phyloP scores from a whole-genome alignment of 495 filamentous ascomycete species.

The Lasiosphaeriaceae sp. region DNA sequence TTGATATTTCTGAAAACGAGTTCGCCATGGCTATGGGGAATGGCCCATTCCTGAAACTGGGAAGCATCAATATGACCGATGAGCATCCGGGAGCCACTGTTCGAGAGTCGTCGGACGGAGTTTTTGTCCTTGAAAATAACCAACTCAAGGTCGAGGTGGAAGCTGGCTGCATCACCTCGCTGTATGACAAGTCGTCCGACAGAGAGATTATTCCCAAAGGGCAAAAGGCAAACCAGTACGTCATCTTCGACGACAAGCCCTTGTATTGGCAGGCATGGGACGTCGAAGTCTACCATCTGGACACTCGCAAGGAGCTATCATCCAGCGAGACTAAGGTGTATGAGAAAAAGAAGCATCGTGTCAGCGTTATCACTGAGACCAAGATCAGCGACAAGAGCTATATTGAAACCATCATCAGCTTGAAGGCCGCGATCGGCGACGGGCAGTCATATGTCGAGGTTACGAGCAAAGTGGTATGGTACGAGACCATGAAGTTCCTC shows the following conservation, averaged over 20 bases:
- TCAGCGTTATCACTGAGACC: slow-evolving; percentile 74
- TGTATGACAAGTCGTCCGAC: slow-evolving; percentile 64
- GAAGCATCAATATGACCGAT: slow-evolving; percentile 41
- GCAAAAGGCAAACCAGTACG: slow-evolving; percentile 81
- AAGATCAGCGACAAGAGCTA: slow-evolving; percentile 83
- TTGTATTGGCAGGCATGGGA: slow-evolving; percentile 99
- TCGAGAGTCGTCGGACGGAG: slow-evolving; percentile 58
- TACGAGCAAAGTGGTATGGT: slow-evolving; percentile 82
- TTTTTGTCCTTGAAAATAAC: slow-evolving; percentile 74
- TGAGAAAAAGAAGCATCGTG: slow-evolving; percentile 70
- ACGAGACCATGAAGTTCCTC: slow-evolving; percentile 93
- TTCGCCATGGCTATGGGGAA: slow-evolving; percentile 47
- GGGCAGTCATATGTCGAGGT: slow-evolving; percentile 73
- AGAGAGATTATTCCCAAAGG: slow-evolving; percentile 78
- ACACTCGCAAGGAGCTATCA: slow-evolving; percentile 72
- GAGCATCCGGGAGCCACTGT: slow-evolving; percentile 54
- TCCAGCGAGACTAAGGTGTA: slow-evolving; percentile 61
- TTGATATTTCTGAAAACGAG: slow-evolving; percentile 51
- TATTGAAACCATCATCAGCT: slow-evolving; percentile 80
- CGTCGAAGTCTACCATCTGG: slow-evolving; percentile 92
- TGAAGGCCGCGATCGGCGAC: slow-evolving; percentile 61
- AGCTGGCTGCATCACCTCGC: slow-evolving; percentile 72
- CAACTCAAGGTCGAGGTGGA: slow-evolving; percentile 68
- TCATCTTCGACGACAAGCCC: slow-evolving; percentile 97
- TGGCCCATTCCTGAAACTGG: slow-evolving; percentile 46